These are phyloP conservation scores for Amanita thiersii DNA, from an alignment of 768 basidiomycete genomes.

Conservation along the genomic window DNA sequence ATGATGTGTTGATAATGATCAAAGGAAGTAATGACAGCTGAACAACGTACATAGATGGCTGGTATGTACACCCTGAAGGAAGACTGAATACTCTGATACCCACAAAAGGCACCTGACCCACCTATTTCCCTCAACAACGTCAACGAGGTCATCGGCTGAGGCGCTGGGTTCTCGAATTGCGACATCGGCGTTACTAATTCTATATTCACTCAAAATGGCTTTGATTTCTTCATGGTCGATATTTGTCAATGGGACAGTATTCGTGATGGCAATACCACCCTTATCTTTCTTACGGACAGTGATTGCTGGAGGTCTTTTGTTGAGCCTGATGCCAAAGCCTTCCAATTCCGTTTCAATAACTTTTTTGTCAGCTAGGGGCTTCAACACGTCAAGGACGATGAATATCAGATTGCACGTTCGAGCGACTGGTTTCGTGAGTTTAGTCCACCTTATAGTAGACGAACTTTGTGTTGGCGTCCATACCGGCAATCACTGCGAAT, in stretches of 20 bases:
- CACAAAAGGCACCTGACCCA: conserved; percentile 20
- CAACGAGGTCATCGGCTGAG: conserved; percentile 93
- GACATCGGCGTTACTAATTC: conserved; percentile 80
- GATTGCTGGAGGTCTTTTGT: conserved; percentile 90
- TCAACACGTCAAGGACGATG: conserved; percentile 95
- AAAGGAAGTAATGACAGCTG: not conserved
- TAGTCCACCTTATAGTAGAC: conserved; percentile 11
- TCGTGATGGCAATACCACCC: conserved; percentile 91
- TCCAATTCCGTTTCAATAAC: conserved; percentile 90
- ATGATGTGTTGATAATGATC: not conserved
- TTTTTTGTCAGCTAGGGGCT: conserved; percentile 93
- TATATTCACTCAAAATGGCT: conserved; percentile 90
- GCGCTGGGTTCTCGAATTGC: conserved; percentile 89
- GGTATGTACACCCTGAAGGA: conserved; percentile 82
- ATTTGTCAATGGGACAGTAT: conserved; percentile 93
- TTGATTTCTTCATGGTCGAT: conserved; percentile 96
- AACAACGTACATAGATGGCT: conserved; percentile 66
- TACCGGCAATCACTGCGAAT: conserved; percentile 67
- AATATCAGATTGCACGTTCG: conserved; percentile 98
- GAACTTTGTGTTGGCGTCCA: conserved; percentile 16
- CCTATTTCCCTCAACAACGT: conserved; percentile 95
- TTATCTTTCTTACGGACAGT: conserved; percentile 81
- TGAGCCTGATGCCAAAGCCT: conserved; percentile 95
- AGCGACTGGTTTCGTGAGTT: conserved; percentile 52
- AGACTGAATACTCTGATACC: not conserved